Base-by-base conservation (phyloP, 163 green algal species). In the Scenedesmus sp. region DNA sequence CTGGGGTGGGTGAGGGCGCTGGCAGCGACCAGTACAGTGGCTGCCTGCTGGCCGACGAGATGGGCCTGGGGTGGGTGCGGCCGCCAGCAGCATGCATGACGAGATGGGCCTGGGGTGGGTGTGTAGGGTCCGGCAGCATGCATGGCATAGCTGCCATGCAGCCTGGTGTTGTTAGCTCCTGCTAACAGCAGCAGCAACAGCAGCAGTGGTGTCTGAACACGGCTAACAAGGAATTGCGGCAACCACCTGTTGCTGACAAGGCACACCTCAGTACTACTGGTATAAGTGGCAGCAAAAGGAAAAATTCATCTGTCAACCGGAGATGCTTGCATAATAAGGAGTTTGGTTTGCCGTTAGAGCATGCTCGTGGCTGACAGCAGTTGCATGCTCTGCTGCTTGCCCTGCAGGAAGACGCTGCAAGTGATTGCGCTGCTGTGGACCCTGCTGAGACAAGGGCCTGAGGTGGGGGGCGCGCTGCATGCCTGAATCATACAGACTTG, bases 381-480 rank as follows among this genome's bases (percentile, higher is more conserved):
- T 34, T 87, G 20, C 55, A 46, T 34, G 26, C 64, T 4, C 23
- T 59, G 57, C 57, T 89, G 60, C 46, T 62, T 7, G 10, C 20
- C 54, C 34, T 74, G 55, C 83, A 93, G 96, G 20, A 98, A 98
- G 92, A 98, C 97, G 6, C 94, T 98, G 88, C 96, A 98, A 85
- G 94, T 97, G 18, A 94, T 98, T 26, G 87, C 96, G 4, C 94
- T 98, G 46, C 46, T 97, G 0, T 99, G 96, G 96, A 98, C 96
- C 10, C 81, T 98, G 82, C 94, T 99, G 67, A 92, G 92, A 18
- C 96, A 98, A 90, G 96, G 96, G 0, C 96, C 96, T 0, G 70
- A 95, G 93, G 96, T 95, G 16, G 20, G 26, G 6, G n/a, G 4
- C 4, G 23, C 23, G 5, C 23, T 52, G 23, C 23, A 52, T 23